Evolutionary conservation across 176 grass and related monocot genomes (phyloP).

Genomic region (Eleusine indica): DNA sequence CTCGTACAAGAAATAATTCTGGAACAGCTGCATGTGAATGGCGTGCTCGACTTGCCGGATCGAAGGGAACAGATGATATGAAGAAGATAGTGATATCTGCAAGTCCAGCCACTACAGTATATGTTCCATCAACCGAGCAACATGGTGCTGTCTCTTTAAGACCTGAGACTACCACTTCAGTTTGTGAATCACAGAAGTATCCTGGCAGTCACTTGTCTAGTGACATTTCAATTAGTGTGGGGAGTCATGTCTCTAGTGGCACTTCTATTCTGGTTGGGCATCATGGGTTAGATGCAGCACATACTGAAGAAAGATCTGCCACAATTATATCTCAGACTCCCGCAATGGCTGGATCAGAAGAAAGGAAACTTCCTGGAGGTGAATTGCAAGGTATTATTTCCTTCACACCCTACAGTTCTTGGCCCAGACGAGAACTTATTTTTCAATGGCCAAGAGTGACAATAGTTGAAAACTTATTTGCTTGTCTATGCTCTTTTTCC

Average conservation of each 20-base stretch:
- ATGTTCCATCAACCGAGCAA: conserved; percentile 42
- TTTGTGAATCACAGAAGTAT: conserved; percentile 32
- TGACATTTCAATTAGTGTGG: conserved; percentile 18
- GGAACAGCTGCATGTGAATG: conserved; percentile 61
- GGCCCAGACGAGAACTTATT: conserved; percentile 18
- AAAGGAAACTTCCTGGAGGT: conserved; percentile 27
- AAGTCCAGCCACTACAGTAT: conserved; percentile 18
- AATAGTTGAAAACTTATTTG: background rate
- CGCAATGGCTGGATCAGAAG: conserved; percentile 27
- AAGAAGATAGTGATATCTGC: conserved; percentile 40
- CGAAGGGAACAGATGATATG: conserved; percentile 51
- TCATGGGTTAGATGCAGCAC: conserved; percentile 4
- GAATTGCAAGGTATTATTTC: conserved; percentile 35
- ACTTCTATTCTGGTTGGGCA: background rate
- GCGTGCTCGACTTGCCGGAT: conserved; percentile 54
- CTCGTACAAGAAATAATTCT: conserved; percentile 57
- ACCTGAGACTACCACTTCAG: conserved; percentile 34
- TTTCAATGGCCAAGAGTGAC: background rate
- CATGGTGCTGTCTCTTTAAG: conserved; percentile 26
- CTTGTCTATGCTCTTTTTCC: background rate
- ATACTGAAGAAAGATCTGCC: conserved; percentile 17
- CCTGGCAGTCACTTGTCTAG: conserved; percentile 20
- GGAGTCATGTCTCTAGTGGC: background rate
- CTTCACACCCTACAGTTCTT: background rate
- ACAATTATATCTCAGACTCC: conserved; percentile 20